Evolutionary conservation across 257 asterid genomes (phyloP).

Genomic region (Voacanga thouarsii): DNA sequence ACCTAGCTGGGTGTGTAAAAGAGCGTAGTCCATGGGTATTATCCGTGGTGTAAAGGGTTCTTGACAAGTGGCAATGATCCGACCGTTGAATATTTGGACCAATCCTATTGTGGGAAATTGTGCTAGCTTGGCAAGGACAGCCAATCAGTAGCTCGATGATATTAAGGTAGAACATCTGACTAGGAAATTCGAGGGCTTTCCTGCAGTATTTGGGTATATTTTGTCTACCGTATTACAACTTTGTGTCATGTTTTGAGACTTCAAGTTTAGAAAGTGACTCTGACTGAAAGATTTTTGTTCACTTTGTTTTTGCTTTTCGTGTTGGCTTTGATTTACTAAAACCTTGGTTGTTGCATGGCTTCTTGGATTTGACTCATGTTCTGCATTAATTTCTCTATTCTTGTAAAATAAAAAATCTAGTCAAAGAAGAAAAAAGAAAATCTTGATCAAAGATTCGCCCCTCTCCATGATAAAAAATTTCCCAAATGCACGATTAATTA

Average conservation of each 20-base stretch:
- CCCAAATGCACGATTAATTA: neutral
- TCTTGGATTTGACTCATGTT: neutral
- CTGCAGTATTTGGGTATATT: constrained; percentile 22
- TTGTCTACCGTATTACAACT: constrained; percentile 31
- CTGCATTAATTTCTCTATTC: neutral
- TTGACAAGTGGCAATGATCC: constrained; percentile 19
- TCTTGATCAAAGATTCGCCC: neutral
- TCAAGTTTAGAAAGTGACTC: constrained; percentile 46
- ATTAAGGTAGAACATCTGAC: constrained; percentile 63
- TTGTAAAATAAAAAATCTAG: neutral
- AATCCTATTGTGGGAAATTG: constrained; percentile 47
- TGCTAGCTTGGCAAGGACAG: constrained; percentile 54
- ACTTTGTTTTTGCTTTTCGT: constrained; percentile 38
- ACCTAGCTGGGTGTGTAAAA: constrained; percentile 37
- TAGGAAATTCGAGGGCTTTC: constrained; percentile 25
- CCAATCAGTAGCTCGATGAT: constrained; percentile 83
- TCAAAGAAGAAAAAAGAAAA: too few relatives aligned
- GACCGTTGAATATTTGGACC: constrained; percentile 32
- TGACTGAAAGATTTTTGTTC: constrained; percentile 37
- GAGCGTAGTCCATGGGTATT: constrained; percentile 32
- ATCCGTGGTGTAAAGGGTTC: constrained; percentile 27
- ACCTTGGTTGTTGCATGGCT: neutral
- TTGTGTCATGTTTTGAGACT: constrained; percentile 27
- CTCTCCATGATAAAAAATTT: neutral
- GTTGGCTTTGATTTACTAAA: constrained; percentile 23